Evolutionary conservation across 116 monocot genomes (phyloP), one percentile per base, ranked within the genome.

Genomic region (Zostera marina): DNA sequence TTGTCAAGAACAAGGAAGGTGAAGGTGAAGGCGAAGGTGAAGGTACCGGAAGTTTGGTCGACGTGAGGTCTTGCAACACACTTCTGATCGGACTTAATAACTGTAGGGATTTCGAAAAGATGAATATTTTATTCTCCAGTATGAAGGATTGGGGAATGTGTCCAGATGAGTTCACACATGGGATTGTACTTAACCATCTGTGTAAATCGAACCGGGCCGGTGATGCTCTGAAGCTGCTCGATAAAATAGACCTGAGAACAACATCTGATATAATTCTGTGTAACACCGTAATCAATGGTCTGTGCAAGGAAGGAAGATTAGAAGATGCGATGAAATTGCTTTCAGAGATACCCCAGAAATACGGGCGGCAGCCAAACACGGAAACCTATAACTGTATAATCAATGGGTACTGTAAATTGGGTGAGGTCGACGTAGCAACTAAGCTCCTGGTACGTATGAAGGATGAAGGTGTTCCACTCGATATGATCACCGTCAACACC

Each of bases 361-460:
- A 75, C 15, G 48, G 47, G 9, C 77, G 69, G 26, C 7, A 42
- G 5, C 80, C 88, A 0, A 74, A 82, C 54, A 64, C 70, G 0
- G 56, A 70, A 42, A 88, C 82, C 0, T 96, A 77, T 41, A 96
- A 80, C 46, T 22, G 58, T 32, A 60, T 96, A n/a, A 75, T 88
- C 44, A 80, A 82, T 68, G 82, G 82, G 16, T 71, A 81, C n/a
- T 93, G 81, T 57, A 81, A 73, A 49, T 47, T 44, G n/a, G 84
- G 79, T 1, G 68, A 81, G 42, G 53, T 96, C 19, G 72, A 63
- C 6, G 32, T 14, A 46, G 77, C 78, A 4, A 11, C 53, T 23
- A 68, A 75, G 44, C 22, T 94, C 9, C 8, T 80, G 25, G 54
- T 8, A 24, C 57, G 52, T 40, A 88, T 88, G 88, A 80, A 82